A percentile compares a stretch with the other conserved stretches of the same genome.
phyloP scores from a whole-genome alignment of 2,329 filamentous ascomycete genomes.

The Sphaerostilbella broomeana region DNA sequence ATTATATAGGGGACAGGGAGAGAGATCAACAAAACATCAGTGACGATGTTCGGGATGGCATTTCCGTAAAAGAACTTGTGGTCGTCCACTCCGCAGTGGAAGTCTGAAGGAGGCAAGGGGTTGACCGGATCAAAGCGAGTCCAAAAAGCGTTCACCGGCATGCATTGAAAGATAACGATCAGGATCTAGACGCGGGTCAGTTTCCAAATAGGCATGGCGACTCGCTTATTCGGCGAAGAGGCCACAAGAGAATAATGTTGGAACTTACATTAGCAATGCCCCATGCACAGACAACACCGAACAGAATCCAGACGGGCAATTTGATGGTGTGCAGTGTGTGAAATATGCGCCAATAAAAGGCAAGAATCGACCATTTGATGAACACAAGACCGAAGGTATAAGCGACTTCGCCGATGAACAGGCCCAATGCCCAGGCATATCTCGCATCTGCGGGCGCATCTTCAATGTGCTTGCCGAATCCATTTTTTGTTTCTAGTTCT shows the following conservation, averaged over 20 bases:
- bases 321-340: constrained; percentile 3
- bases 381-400: constrained; percentile 11
- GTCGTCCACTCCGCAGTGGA: constrained; percentile 14
- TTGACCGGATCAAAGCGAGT: constrained; percentile 11
- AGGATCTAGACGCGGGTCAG: constrained; percentile 1
- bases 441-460: constrained; percentile 7
- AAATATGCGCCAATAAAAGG: constrained; percentile 19
- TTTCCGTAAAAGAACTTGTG: constrained; percentile 20
- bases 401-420: constrained; percentile 15
- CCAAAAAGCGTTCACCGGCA: constrained; percentile 17
- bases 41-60: constrained; percentile 20
- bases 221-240: too few species aligned
- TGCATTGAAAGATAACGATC: constrained; percentile 14
- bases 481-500: constrained; percentile 1
- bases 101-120: constrained; percentile 8
- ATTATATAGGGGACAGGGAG: constrained; percentile 22
- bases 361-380: constrained; percentile 14
- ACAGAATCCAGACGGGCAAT: constrained; percentile 3
- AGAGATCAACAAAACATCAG: constrained; percentile 20
- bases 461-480: constrained; percentile 16
- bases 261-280: constrained; percentile 5
- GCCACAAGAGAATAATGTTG: too few species aligned
- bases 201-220: too few species aligned
- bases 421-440: constrained; percentile 13
- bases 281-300: constrained; percentile 8